Evolutionary conservation across 345 rosid genomes (phyloP), one percentile per base, ranked within the genome.

Genomic region (Syzygium aromaticum): DNA sequence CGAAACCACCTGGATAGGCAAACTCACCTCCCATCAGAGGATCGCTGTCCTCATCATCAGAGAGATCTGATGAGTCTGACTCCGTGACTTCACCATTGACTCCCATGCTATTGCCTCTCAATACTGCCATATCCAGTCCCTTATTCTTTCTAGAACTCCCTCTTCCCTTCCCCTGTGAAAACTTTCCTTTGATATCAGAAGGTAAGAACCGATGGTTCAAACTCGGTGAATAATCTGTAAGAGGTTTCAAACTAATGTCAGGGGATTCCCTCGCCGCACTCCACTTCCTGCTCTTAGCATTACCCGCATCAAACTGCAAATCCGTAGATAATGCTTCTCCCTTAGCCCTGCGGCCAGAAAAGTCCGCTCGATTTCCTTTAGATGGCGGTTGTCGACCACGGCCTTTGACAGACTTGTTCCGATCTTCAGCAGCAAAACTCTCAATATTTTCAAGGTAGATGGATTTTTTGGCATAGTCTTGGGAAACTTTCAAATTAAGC

Each of bases 31-130:
- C 91, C 89, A 88, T 86, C 80, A 92, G 88, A 89, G 90, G 93
- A 88, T 90, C 93, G 92, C 90, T 85, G 52, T 93, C 97, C n/a
- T 92, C 97, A 40, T 93, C 86, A 84, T 87, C 77, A 86, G 88
- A 93, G 59, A 92, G 93, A 59, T 94, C 96, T 15, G 97, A 94
- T 33, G 99, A 95, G 87, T 96, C 98, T 7, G 98, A 94, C 88
- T 97, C 98, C 51, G 99, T 96, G 89, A 95, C 98, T 88, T 97
- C 97, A 84, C 90, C 91, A 91, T 87, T 91, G 63, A 40, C 64
- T 85, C 87, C 86, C 89, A 89, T 85, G 90, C 91, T 92, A 63
- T 89, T 91, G 85, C 93, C 94, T 91, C 91, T 97, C 54, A 88
- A 84, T 38, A 90, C 87, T 8, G 88, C 88, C 87, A 88, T 54